Evolutionary conservation across 176 grass and related monocot species (phyloP), one percentile per base, ranked within the genome.

Genomic region (Bolboschoenus planiculmis): DNA sequence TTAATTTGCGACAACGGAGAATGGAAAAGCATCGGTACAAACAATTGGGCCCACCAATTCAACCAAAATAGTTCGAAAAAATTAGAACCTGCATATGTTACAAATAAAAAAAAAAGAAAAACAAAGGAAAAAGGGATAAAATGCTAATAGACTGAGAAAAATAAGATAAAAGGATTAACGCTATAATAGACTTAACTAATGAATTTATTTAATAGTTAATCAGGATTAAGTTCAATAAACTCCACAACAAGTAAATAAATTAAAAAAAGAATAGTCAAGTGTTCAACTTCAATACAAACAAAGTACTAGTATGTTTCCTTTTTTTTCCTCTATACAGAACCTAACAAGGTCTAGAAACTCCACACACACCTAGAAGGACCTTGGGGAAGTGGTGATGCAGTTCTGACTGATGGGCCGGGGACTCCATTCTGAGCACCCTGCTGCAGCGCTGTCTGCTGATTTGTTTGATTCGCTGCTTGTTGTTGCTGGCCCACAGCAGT

Each of bases 351-450:
- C 91, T 99, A 95, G 87, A 91, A 99, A 93, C 96, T 99, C 89
- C 92, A 91, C 84, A 99, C 96, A 99, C 92, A 99, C 96, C 92
- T 99, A 99, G 96, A 93, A 77, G 86, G 86, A 16, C 96, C 96
- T 86, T 93, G 92, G 43, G 96, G 96, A 86, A 99, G 96, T 56
- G 93, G 89, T 78, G 92, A 88, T 36, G 92, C 96, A 42, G 90
- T 88, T 90, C 90, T 91, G 79, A 66, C 64, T 16, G 88, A 46
- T 79, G 91, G 88, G 81, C 87, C 90, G 30, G 85, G 74, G 40
- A 60, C 83, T 62, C 92, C 91, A 89, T 91, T 91, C 74, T 88
- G 86, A 93, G 79, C 83, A 93, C 39, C 79, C 75, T 79, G 91
- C 51, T 86, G 89, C 47, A 74, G 66, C 26, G 79, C 83, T 46